Percentiles rank a stretch among this genome's conserved stretches.
These are phyloP conservation scores for Neofusicoccum cordaticola DNA, from an alignment of 2,329 filamentous ascomycete species.

Conservation along the genomic window DNA sequence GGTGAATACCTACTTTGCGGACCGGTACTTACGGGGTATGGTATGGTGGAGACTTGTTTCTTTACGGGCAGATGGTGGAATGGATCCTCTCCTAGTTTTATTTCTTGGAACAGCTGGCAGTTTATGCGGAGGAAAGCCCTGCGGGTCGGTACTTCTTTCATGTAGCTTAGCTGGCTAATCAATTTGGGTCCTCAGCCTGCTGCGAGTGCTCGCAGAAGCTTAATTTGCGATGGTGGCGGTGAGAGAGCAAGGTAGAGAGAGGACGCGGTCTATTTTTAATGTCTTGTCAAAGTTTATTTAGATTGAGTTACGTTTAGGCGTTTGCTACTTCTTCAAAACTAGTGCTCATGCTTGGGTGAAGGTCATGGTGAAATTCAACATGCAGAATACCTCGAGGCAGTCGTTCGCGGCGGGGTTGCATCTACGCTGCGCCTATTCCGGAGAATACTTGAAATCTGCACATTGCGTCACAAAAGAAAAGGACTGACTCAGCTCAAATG, in stretches of 20 bases:
- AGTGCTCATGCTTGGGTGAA: no score
- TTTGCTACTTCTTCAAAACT: no score
- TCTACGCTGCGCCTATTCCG: no score
- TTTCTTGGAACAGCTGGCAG: not conserved
- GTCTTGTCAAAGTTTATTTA: no score
- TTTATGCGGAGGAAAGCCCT: not conserved
- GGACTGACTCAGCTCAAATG: no score
- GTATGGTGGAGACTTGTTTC: not conserved
- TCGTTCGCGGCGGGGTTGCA: no score
- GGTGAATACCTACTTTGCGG: not conserved
- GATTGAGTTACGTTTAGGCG: no score
- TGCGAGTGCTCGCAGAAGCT: not conserved
- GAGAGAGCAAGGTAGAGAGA: not conserved
- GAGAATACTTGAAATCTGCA: no score
- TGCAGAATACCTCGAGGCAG: no score
- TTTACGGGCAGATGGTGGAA: not conserved
- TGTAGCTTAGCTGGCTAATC: conserved; percentile 12
- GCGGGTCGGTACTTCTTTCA: not conserved
- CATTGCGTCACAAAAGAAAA: no score
- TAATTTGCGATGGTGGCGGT: not conserved
- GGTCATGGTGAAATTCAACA: no score
- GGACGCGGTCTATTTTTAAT: no score
- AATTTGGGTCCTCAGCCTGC: not conserved
- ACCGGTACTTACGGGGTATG: not conserved
- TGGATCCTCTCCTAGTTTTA: not conserved